Conservation (phyloP, 1,139 yeast genomes). For the Candida labiduridarum region DNA sequence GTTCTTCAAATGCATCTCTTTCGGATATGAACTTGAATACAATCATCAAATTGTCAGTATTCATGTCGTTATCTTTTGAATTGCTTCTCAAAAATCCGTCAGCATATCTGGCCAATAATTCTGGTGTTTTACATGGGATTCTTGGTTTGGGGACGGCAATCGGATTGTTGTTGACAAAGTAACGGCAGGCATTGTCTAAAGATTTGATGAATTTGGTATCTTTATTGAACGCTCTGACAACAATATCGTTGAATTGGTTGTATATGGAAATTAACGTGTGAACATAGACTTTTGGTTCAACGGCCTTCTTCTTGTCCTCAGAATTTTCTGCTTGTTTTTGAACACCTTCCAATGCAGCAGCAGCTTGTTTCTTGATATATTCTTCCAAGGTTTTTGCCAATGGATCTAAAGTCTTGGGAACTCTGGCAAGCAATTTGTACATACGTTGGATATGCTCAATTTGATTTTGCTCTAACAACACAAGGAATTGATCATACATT, state of each 20-base stretch:
- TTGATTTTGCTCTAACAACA: slow-evolving; percentile 74
- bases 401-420: slow-evolving; percentile 75
- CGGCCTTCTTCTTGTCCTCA: slow-evolving; percentile 23
- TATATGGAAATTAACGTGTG: slow-evolving; percentile 75
- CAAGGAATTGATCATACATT: slow-evolving; percentile 76
- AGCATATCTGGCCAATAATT: slow-evolving; percentile 84
- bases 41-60: slow-evolving; percentile 81
- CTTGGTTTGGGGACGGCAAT: slow-evolving; percentile 68
- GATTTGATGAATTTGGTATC: slow-evolving; percentile 85
- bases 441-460: slow-evolving; percentile 77
- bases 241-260: slow-evolving; percentile 66
- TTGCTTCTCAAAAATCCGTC: slow-evolving; percentile 81
- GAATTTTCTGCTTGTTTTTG: slow-evolving; percentile 48
- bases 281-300: slow-evolving; percentile 81
- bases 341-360: slow-evolving; percentile 66
- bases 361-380: slow-evolving; percentile 75
- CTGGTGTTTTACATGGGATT: slow-evolving; percentile 73
- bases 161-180: slow-evolving; percentile 79
- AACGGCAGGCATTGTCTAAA: slow-evolving; percentile 84
- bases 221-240: slow-evolving; percentile 67
- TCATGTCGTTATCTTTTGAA: slow-evolving; percentile 75
- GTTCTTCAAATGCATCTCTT: slow-evolving; percentile 93
- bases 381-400: slow-evolving; percentile 72
- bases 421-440: slow-evolving; percentile 74
- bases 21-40: slow-evolving; percentile 88